phyloP scores from a whole-genome alignment of 352 stramenopile species.

The Globisporangium spinosum region DNA sequence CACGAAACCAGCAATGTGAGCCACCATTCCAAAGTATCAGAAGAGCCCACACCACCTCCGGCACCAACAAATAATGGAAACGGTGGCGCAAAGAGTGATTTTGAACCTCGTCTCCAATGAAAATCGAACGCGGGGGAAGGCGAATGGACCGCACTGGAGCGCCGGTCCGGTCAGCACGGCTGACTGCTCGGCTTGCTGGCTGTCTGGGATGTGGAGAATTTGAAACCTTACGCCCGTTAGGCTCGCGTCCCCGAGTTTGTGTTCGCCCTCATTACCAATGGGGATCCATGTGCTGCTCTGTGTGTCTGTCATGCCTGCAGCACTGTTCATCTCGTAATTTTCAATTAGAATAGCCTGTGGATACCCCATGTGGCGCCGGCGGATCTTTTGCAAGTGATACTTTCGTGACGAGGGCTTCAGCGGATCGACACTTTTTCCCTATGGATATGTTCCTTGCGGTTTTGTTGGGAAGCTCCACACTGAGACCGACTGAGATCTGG shows the following conservation, averaged over 20 bases:
- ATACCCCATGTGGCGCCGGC: neutral
- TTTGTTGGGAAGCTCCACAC: neutral
- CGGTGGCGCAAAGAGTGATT: neutral
- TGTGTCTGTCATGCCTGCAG: neutral
- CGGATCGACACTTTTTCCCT: neutral
- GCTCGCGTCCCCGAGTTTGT: neutral
- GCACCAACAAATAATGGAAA: neutral
- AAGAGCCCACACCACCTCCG: neutral
- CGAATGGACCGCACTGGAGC: neutral
- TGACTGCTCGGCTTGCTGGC: no score
- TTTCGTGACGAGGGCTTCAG: conserved; percentile 10
- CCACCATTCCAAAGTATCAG: neutral
- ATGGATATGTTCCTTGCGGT: no score
- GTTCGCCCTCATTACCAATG: neutral
- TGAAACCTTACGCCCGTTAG: neutral
- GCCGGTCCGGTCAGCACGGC: neutral
- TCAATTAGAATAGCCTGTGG: neutral
- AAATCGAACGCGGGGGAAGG: neutral
- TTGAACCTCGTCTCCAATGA: neutral
- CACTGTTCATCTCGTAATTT: neutral
- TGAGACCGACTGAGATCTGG: conserved; percentile 8
- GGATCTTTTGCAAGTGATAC: conserved; percentile 2
- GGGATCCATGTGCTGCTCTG: neutral
- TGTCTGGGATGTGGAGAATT: neutral
- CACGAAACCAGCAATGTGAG: neutral